phyloP scores from a whole-genome alignment of 805 yeast genomes.

The Candida jianshihensis region DNA sequence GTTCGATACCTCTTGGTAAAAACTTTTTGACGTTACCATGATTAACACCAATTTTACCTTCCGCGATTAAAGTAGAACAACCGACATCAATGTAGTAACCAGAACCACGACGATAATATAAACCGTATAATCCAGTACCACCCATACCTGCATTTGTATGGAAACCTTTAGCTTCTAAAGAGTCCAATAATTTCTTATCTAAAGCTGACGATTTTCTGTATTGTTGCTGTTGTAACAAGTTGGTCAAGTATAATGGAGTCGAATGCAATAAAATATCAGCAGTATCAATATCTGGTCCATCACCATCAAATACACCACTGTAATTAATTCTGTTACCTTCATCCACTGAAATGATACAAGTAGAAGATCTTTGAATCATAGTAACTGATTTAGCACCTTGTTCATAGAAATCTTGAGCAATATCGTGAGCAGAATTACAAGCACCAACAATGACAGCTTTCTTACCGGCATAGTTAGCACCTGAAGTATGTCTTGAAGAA shows the following conservation, averaged over 20 bases:
- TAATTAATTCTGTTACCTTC: conserved; percentile 26
- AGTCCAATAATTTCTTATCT: conserved; percentile 28
- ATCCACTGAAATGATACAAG: conserved; percentile 34
- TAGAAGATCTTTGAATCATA: conserved; percentile 39
- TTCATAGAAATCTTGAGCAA: conserved; percentile 37
- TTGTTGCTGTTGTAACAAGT: conserved; percentile 30
- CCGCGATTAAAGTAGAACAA: conserved; percentile 31
- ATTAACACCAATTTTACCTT: conserved; percentile 32
- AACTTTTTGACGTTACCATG: conserved; percentile 30
- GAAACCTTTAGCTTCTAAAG: conserved; percentile 31
- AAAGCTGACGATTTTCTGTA: conserved; percentile 26
- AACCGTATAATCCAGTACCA: conserved; percentile 35
- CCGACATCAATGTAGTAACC: conserved; percentile 44
- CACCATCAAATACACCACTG: conserved; percentile 29
- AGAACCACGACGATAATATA: conserved; percentile 35
- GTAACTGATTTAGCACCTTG: conserved; percentile 35
- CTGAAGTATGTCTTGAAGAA: conserved; percentile 35
- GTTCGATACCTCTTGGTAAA: conserved; percentile 31
- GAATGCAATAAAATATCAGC: conserved; percentile 33
- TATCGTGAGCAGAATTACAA: conserved; percentile 40
- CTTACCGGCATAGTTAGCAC: conserved; percentile 33
- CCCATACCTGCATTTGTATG: conserved; percentile 36
- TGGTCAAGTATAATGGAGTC: conserved; percentile 28
- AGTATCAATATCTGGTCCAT: conserved; percentile 31
- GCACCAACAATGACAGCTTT: conserved; percentile 39